Evolutionary conservation across 495 filamentous ascomycete genomes (phyloP), one percentile per base, ranked within the genome.

Genomic region (Bacidia gigantensis): DNA sequence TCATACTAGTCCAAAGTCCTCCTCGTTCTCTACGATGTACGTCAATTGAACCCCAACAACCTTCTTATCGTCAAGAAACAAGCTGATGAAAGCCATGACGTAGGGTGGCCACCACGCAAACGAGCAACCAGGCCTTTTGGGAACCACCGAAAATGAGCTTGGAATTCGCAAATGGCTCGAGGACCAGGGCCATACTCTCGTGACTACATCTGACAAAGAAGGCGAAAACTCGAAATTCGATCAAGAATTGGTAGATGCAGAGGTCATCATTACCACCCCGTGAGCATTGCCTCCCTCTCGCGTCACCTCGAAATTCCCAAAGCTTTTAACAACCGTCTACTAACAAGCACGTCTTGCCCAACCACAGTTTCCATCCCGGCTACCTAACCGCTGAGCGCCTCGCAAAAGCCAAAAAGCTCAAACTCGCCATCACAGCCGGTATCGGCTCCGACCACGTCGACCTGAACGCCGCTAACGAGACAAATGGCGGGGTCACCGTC

Each of bases 201-300:
- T 98, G 53, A 98, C 90, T 59, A 98, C 92, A 51, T 94, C 89
- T 53, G 87, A 95, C 73, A 98, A 98, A 76, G 92, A 94, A 58
- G 86, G 90, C 53, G 82, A 86, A 71, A 79, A 86, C 78, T 96
- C 90, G 48, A 84, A 72, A 55, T 96, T 98, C 65, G 92, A 98
- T 70, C 76, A 87, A 72, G 86, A 98, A 70, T 76, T 98, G 22
- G 89, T 90, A 45, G 92, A 98, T 65, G 87, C 92, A 53, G 92
- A 98, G 67, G 78, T 98, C 66, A 96, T 98, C 77, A 96, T 98
- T 72, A 98, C 92, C 58, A 98, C 92, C 47, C 92, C 90, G 87
- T 95, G 73, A 61, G 86, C 76, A 25, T 22, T 49, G 14, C 52
- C 26, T 7, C 21, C 26, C 47, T n/a, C 26, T 2, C 5, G 25